Evolutionary conservation across 495 filamentous ascomycete genomes (phyloP).

Genomic region (Penicillium atrosanguineum): DNA sequence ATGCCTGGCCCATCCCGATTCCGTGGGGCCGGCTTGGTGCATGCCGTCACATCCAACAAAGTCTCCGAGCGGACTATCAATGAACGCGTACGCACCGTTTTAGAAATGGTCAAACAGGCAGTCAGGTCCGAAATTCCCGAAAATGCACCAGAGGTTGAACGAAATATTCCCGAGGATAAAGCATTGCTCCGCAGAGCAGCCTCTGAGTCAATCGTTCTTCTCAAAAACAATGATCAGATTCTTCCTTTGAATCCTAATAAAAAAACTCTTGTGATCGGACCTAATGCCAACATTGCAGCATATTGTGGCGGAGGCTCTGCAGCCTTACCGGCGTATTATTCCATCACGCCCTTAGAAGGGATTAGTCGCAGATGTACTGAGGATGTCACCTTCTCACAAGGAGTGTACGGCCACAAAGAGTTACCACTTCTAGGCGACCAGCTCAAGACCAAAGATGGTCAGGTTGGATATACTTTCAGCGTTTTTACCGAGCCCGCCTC

Average conservation of each 20-base stretch:
- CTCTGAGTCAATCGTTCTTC: constrained; percentile 69
- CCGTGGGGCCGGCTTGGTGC: constrained; percentile 51
- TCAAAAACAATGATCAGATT: constrained; percentile 69
- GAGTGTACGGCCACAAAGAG: constrained; percentile 60
- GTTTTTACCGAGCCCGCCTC: constrained; percentile 55
- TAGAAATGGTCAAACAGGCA: constrained; percentile 58
- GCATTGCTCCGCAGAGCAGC: constrained; percentile 64
- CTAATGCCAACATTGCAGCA: constrained; percentile 73
- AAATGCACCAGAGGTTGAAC: constrained; percentile 48
- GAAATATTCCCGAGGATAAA: constrained; percentile 64
- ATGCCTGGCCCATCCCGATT: constrained; percentile 66
- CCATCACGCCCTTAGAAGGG: constrained; percentile 58
- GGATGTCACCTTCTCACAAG: constrained; percentile 45
- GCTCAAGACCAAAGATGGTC: constrained; percentile 47
- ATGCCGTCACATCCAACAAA: constrained; percentile 54
- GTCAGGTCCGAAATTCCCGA: constrained; percentile 54
- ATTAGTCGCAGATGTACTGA: background rate
- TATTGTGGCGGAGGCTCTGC: constrained; percentile 83
- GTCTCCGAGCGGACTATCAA: constrained; percentile 52
- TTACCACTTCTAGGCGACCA: constrained; percentile 53
- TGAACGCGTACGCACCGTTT: constrained; percentile 53
- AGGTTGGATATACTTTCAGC: constrained; percentile 56
- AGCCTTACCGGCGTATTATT: constrained; percentile 76
- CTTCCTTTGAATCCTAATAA: constrained; percentile 64
- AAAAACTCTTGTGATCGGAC: constrained; percentile 73